Evolutionary conservation across 495 filamentous ascomycete genomes (phyloP), one percentile per base, ranked within the genome.

Genomic region (Penicillium cosmopolitanum): DNA sequence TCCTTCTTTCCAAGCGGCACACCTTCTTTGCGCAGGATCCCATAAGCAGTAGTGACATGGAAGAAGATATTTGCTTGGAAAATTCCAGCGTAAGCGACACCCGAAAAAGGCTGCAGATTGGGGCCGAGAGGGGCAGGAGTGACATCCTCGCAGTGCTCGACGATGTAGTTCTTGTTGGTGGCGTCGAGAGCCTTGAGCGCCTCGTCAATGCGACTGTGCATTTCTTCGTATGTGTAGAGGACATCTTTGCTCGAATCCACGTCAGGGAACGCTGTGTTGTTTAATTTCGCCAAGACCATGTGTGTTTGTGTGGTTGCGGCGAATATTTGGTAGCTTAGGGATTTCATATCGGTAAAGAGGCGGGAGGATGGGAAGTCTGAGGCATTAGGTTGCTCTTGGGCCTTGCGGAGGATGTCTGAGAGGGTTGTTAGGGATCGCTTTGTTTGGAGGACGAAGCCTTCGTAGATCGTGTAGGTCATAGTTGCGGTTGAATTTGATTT

Each of bases 41-140:
- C 69, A 71, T 88, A 87, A 23, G 82, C 70, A 23, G 76, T 84
- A 8, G 66, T 70, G 12, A 81, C 43, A 69, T 87, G 85, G 63
- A 88, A 87, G 58, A 73, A 82, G 51, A 85, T 77, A 61, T 87
- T 83, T 1, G 57, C 57, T 28, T 60, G 57, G 50, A 60, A 54
- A 34, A 60, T 55, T 13, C 50, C 47, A 12, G 57, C 57, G 19
- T 40, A 60, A 35, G 57, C n/a, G 51, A 50, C 10, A 2, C 57
- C 51, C 53, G 50, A 50, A 51, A 60, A 15, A 15, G 21, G 23
- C 25, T 7, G 42, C 19, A 28, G 48, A 48, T 54, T 25, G 4
- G 5, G 28, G 25, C 57, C 57, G 12, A 60, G 19, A 15, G 50
- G 50, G 19, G 28, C 31, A 10, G 51, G 57, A 12, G 8, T 21